phyloP scores from a whole-genome alignment of 164 flowering plant species.

The Umbellularia californica region DNA sequence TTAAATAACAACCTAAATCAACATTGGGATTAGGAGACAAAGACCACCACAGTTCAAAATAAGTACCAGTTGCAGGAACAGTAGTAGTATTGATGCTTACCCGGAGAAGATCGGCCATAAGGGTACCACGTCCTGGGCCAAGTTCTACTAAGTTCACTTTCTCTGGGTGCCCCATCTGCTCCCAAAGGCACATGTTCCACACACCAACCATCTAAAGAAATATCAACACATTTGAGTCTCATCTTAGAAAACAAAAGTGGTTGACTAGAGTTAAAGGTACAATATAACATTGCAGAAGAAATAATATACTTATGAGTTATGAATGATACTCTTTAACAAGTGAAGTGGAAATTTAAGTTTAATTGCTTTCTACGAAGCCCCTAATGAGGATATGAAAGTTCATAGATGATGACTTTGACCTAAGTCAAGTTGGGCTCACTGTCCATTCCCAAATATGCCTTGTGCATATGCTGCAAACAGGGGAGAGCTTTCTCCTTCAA shows the following conservation, averaged over 20 bases:
- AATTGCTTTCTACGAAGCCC: background rate
- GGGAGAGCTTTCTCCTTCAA: too few species aligned
- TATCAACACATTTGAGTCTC: background rate
- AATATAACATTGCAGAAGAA: background rate
- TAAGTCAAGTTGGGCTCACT: too few species aligned
- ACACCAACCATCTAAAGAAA: slow-evolving; percentile 77
- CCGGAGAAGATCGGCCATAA: slow-evolving; percentile 95
- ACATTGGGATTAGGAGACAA: background rate
- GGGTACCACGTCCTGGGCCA: slow-evolving; percentile 99
- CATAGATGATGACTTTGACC: too few species aligned
- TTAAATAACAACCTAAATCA: background rate
- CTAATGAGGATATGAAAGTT: background rate
- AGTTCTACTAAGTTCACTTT: slow-evolving; percentile 80
- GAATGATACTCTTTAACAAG: background rate
- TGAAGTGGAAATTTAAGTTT: background rate
- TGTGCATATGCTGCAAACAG: too few species aligned
- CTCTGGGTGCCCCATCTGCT: slow-evolving; percentile 92
- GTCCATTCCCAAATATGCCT: too few species aligned
- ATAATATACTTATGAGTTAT: background rate
- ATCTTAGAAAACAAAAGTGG: background rate
- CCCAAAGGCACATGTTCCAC: slow-evolving; percentile 96
- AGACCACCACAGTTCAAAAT: background rate
- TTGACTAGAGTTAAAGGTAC: too few species aligned
- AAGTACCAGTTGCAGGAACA: too few species aligned
- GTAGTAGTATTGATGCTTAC: slow-evolving; percentile 30